Conservation (phyloP, 1,284 basidiomycete genomes). For the Malassezia equina region DNA sequence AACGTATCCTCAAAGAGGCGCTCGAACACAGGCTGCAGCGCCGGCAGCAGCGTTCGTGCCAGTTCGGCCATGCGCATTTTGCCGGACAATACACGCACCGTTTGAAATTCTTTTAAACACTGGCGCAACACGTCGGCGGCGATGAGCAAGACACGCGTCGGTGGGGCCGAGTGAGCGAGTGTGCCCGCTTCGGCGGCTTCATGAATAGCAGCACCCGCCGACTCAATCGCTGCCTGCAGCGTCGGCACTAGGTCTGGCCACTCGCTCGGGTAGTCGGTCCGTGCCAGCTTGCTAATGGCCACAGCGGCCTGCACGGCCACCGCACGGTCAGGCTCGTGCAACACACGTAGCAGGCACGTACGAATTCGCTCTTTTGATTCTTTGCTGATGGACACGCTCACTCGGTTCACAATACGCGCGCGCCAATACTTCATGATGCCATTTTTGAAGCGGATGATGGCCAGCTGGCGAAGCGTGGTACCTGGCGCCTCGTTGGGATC, state of each 20-base stretch:
- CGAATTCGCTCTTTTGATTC: slow-evolving; percentile 35
- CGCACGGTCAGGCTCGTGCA: slow-evolving; percentile 34
- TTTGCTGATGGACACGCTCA: slow-evolving; percentile 29
- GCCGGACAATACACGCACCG: slow-evolving; percentile 39
- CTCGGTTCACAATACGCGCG: slow-evolving; percentile 29
- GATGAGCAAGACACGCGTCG: slow-evolving; percentile 32
- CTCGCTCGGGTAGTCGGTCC: slow-evolving; percentile 38
- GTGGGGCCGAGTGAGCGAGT: slow-evolving; percentile 18
- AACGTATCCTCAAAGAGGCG: slow-evolving; percentile 39
- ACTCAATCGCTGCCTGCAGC: slow-evolving; percentile 30
- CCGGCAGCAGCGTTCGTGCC: slow-evolving; percentile 33
- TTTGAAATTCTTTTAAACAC: slow-evolving; percentile 40
- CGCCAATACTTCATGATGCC: slow-evolving; percentile 44
- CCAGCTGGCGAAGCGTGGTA: slow-evolving; percentile 24
- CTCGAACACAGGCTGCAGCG: slow-evolving; percentile 35
- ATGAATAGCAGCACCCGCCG: not conserved
- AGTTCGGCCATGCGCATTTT: slow-evolving; percentile 46
- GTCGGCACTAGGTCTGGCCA: slow-evolving; percentile 39
- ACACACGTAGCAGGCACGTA: slow-evolving; percentile 25
- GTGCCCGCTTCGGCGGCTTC: slow-evolving; percentile 18
- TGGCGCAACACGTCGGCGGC: slow-evolving; percentile 33
- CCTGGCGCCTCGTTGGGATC: slow-evolving; percentile 6
- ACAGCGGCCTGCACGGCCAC: slow-evolving; percentile 40
- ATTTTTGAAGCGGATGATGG: slow-evolving; percentile 47
- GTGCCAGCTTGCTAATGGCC: slow-evolving; percentile 36